Base-by-base conservation (phyloP, 306 rosid genomes). In the Vigna nakashimae region DNA sequence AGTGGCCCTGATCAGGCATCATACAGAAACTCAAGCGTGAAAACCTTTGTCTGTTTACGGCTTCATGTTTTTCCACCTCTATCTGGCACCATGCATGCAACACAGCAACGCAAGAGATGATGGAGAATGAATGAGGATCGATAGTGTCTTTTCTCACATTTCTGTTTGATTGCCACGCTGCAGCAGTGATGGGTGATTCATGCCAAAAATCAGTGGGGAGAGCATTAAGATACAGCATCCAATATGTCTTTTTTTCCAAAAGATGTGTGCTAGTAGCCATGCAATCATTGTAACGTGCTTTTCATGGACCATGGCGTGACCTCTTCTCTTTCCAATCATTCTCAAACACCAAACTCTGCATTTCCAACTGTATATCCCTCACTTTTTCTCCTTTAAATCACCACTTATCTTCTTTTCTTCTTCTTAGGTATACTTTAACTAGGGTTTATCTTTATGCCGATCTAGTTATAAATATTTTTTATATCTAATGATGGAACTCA, bases 161-260 rank as follows among this genome's bases (percentile, higher is more conserved):
- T 42, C 12, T 45, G 14, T 45, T 45, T 45, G 15, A 45, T 45
- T 45, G 16, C 50, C 50, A 45, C 16, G 50, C 50, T 3, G 5
- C 50, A 45, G 38, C 38, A 34, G 50, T 45, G 15, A 45, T 45
- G 12, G 48, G 50, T 45, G 50, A 45, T 45, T 1, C 5, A 5
- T 12, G 50, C 50, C 71, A 75, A n/a, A 34, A 42, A 56, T 74
- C 75, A 84, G 91, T 84, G 90, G 88, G 82, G 15, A 57, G 51
- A 74, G 75, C 90, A 84, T 77, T 87, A 9, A 40, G 11, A 1
- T 40, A 38, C 70, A 68, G 85, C 83, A 76, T 73, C 85, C 49
- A 45, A 74, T 65, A 36, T 36, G 1, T 36, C 42, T 36, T 6
- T 36, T 7, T 36, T 36, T 36, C 2, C 8, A 36, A 36, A 36